Evolutionary conservation across 2,329 filamentous ascomycete genomes (phyloP), one percentile per base, ranked within the genome.

Genomic region (Fusarium hostae): DNA sequence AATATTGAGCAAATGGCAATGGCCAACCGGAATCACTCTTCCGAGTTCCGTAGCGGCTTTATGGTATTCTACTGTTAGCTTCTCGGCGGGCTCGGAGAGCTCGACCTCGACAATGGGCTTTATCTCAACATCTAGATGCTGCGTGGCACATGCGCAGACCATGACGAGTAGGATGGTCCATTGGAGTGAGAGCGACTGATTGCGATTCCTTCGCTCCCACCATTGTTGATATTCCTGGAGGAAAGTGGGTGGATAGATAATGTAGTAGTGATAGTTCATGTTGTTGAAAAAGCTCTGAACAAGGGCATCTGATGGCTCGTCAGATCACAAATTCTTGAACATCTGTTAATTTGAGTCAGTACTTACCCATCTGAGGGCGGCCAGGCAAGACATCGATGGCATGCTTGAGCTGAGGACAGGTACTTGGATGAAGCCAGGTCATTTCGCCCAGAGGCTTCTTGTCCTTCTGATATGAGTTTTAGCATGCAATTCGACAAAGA

Each of bases 231-330:
- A 82, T 34, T 82, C 80, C 50, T 78, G 75, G 6, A 80, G 61
- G 45, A 82, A 82, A 8, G 70, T 71, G 1, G 77, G 70, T 1
- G 81, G 78, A 54, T 82, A 80, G 44, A 82, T 75, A 56, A 81
- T 80, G 68, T 82, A 82, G 75, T 80, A 80, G 52, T 81, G 80
- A 37, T 76, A 81, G 57, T 82, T 82, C 65, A 80, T 78, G 26
- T 76, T 75, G 55, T 76, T 73, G 26, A 82, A 71, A 52, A 82
- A 82, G 68, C 79, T 81, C 39, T 82, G 77, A 9, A 82, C 77
- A 18, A 82, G 73, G 4, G 74, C 71, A 59, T 82, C 81, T 82
- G 10, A 22, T 2, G 11, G 15, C 4, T 15, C 7, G 30, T 73
- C 13, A 73, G 64, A 4, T 13, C 7, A 26, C 13, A 3, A 5